phyloP scores from a whole-genome alignment of 768 basidiomycete species.

The Antrodiella citrinella region DNA sequence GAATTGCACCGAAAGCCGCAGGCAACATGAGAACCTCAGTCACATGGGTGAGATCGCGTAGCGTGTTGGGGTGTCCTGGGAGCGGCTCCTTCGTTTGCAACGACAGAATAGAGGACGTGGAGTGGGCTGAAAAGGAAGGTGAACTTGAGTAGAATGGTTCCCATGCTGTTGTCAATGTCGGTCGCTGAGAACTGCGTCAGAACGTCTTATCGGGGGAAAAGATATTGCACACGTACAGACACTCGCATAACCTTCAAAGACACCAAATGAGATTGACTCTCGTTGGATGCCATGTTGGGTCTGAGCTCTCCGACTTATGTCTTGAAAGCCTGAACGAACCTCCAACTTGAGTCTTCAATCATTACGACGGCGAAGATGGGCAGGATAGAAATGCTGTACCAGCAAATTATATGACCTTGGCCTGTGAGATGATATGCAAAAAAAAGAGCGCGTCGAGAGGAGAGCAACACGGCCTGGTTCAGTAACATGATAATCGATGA shows the following conservation, averaged over 20 bases:
- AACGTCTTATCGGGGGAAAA: constrained; percentile 4
- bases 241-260: constrained; percentile 85
- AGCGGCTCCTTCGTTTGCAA: constrained; percentile 67
- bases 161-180: constrained; percentile 69
- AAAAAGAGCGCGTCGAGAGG: neutral
- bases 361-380: neutral
- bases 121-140: constrained; percentile 73
- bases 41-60: constrained; percentile 73
- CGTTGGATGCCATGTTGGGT: constrained; percentile 15
- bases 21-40: constrained; percentile 78
- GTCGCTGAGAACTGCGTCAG: constrained; percentile 40
- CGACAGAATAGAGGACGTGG: constrained; percentile 69
- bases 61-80: constrained; percentile 71
- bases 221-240: constrained; percentile 49
- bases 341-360: neutral
- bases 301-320: neutral
- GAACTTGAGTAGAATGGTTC: constrained; percentile 84
- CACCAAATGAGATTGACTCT: constrained; percentile 56
- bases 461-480: too few species aligned
- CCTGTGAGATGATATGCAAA: neutral
- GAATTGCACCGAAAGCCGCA: constrained; percentile 76
- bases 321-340: neutral
- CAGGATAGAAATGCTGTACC: neutral
- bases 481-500: too few species aligned
- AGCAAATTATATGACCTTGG: neutral